Percentiles rank a stretch among this genome's conserved stretches.
Evolutionary conservation across 1,284 basidiomycete genomes (phyloP).

Genomic region (Meripilus lineatus): DNA sequence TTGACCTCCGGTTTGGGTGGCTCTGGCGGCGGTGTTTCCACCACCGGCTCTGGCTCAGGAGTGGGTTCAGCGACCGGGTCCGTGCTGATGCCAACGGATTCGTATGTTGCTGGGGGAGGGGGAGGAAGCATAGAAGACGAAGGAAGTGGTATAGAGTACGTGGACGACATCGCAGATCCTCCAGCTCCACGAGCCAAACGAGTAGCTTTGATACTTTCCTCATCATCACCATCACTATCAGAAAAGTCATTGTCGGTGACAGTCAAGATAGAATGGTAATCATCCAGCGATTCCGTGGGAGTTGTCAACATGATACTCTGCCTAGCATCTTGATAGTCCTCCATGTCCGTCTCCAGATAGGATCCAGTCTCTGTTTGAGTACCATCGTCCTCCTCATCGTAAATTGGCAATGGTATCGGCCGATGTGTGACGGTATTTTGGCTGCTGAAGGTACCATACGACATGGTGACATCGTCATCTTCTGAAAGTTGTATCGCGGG

Average conservation of each 20-base stretch:
- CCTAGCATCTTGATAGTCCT: constrained; percentile 81
- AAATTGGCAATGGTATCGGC: constrained; percentile 26
- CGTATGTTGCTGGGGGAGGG: constrained; percentile 27
- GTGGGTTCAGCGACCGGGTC: constrained; percentile 25
- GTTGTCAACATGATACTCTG: constrained; percentile 67
- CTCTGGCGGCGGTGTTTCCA: constrained; percentile 14
- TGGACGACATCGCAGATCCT: constrained; percentile 22
- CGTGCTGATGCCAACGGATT: constrained; percentile 35
- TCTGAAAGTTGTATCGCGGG: constrained; percentile 11
- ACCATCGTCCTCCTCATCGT: constrained; percentile 46
- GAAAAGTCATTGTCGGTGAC: constrained; percentile 65
- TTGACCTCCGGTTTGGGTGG: constrained; percentile 53
- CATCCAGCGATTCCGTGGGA: constrained; percentile 46
- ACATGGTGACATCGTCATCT: constrained; percentile 5
- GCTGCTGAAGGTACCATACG: constrained; percentile 34
- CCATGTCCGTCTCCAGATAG: constrained; percentile 64
- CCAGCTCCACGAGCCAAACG: constrained; percentile 30
- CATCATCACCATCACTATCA: constrained; percentile 45
- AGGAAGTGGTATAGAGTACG: constrained; percentile 14
- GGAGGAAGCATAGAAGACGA: constrained; percentile 11
- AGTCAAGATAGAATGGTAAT: constrained; percentile 74
- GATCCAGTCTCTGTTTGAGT: constrained; percentile 59
- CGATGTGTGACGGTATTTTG: constrained; percentile 43
- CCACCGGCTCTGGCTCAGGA: neutral
- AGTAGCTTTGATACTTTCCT: constrained; percentile 67